These are phyloP conservation scores for Lanmaoa rubissima DNA, from an alignment of 768 basidiomycete species.

Conservation along the genomic window DNA sequence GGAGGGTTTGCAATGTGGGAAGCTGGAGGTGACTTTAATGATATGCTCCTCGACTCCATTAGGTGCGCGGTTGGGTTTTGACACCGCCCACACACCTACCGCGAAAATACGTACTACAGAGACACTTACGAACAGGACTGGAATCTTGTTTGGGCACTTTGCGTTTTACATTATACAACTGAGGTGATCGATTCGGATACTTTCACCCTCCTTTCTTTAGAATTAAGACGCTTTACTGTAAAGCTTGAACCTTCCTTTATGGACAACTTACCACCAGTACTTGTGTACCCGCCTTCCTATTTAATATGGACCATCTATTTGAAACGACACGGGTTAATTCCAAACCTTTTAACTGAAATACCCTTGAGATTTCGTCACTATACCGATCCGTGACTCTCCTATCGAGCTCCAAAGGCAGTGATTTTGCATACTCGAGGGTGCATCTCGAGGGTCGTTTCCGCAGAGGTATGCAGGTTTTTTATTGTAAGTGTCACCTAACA, in stretches of 20 bases:
- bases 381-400: too few relatives aligned
- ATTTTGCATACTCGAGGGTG: too few relatives aligned
- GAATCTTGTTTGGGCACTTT: not conserved
- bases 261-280: not conserved
- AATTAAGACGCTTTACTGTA: too few relatives aligned
- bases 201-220: too few relatives aligned
- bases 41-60: slow-evolving; percentile 61
- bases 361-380: not conserved
- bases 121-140: not conserved
- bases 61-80: not conserved
- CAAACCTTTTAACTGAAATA: not conserved
- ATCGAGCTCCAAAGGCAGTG: not conserved
- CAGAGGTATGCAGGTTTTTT: not conserved
- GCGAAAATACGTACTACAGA: not conserved
- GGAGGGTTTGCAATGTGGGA: slow-evolving; percentile 72
- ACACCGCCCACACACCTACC: too few relatives aligned
- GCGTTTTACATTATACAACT: not conserved
- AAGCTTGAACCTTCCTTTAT: too few relatives aligned
- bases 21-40: slow-evolving; percentile 58
- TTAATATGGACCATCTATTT: not conserved
- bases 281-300: not conserved
- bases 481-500: not conserved
- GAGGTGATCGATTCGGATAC: not conserved
- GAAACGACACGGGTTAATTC: not conserved
- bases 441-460: too few relatives aligned